Base-by-base conservation (phyloP, 192 early-diverging fungal species). In the Coemansia guatemalensis region DNA sequence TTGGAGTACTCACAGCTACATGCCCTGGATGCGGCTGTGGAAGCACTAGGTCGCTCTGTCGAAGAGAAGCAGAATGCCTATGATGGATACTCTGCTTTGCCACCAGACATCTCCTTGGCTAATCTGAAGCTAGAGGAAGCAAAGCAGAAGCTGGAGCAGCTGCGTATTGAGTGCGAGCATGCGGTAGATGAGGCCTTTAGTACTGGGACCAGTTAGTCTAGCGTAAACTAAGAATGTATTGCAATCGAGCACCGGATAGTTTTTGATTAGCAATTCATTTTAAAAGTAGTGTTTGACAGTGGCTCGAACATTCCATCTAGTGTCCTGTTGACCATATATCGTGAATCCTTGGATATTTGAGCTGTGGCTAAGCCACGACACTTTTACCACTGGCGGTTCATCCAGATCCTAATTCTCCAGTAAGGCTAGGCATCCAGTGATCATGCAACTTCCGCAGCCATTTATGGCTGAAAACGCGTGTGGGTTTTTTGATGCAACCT, bases 101-200 rank as follows among this genome's bases (percentile, higher is more conserved):
- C 76, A 35, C 76, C 76, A 0, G 76, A 78, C 26, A 69, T 73
- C 18, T 58, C 62, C 56, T 41, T 78, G 44, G 76, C 76, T 5
- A 66, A 65, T 27, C 25, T 78, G 30, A 69, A 67, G 48, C 66
- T 78, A 27, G 76, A 78, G 30, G 76, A 78, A 26, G 76, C 76
- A 2, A 65, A 62, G 49, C 62, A 63, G 47, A 48, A 60, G 4
- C 48, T 73, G 55, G 71, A 63, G 9, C 76, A 63, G 26, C 29
- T 78, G 48, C 76, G 70, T 21, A 25, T 41, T 3, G 67, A 78
- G 32, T 78, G 71, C 39, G 76, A 78, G 50, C 29, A 65, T 23
- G 66, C 75, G 5, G 69, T 62, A 1, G 65, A 70, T 23, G 75
- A 69, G 5, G 69, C 69, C 1, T 78, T 78, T 22, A 53, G 50